Conservation (phyloP, 2,329 filamentous ascomycete genomes). For the Emergomyces pasteurianus region DNA sequence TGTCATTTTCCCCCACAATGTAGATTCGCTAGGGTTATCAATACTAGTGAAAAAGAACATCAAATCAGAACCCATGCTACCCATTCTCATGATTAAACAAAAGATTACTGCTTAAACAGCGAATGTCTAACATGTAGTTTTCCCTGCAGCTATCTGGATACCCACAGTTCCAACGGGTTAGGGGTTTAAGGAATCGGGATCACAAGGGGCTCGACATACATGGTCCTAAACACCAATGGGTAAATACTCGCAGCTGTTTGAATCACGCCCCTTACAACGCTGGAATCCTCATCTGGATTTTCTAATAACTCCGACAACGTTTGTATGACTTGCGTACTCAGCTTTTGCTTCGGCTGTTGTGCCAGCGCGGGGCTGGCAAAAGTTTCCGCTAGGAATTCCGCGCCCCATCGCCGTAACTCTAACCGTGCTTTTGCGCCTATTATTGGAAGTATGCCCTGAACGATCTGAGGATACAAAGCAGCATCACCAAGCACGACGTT, state of each 20-base stretch:
- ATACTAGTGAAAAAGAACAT: conserved; percentile 47
- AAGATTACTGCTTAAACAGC: conserved; percentile 9
- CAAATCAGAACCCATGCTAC: conserved; percentile 14
- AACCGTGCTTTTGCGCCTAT: conserved; percentile 62
- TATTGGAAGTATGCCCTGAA: conserved; percentile 86
- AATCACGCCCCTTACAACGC: conserved; percentile 74
- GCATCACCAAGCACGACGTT: conserved; percentile 79
- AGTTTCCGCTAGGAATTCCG: conserved; percentile 89
- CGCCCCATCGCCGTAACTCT: conserved; percentile 87
- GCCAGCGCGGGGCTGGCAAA: conserved; percentile 84
- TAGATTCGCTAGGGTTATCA: conserved; percentile 67
- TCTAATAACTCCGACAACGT: conserved; percentile 60
- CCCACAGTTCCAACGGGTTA: conserved; percentile 10
- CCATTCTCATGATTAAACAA: conserved; percentile 6
- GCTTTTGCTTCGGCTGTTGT: conserved; percentile 64
- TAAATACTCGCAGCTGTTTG: conserved; percentile 89
- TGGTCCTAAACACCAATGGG: conserved; percentile 80
- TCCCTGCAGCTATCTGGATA: neutral
- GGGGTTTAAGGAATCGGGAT: neutral
- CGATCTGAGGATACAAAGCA: conserved; percentile 80
- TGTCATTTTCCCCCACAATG: conserved; percentile 78
- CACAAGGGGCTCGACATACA: conserved; percentile 51
- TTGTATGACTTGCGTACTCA: conserved; percentile 66
- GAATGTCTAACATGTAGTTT: neutral
- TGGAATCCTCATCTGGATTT: conserved; percentile 60